Percentiles rank a stretch among this genome's conserved stretches.
These are phyloP conservation scores for Colletotrichum lupini DNA, from an alignment of 2,329 filamentous ascomycete species.

Conservation along the genomic window DNA sequence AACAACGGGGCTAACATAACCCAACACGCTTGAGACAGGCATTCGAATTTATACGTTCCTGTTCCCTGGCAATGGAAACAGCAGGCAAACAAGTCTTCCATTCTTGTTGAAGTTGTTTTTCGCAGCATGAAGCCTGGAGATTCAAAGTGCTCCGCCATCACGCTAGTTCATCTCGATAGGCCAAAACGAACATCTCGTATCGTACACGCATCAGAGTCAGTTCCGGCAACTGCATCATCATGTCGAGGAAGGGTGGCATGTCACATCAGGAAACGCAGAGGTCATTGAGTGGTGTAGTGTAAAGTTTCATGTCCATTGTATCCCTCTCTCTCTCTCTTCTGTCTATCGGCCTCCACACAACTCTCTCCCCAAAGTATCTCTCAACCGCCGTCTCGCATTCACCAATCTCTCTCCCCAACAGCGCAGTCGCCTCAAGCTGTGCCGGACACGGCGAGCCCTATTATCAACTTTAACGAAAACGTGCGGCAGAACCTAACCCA, in stretches of 20 bases:
- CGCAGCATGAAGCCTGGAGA: not conserved
- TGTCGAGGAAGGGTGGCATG: not conserved
- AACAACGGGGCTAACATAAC: too few species aligned
- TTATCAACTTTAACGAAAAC: slow-evolving; percentile 37
- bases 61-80: too few species aligned
- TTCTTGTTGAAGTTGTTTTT: not conserved
- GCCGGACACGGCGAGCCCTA: slow-evolving; percentile 30
- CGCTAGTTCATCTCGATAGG: not conserved
- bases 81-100: too few species aligned
- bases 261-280: not conserved
- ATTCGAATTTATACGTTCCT: too few species aligned
- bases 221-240: not conserved
- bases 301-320: slow-evolving; percentile 36
- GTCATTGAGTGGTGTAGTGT: slow-evolving; percentile 11
- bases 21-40: too few species aligned
- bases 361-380: slow-evolving; percentile 21
- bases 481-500: slow-evolving; percentile 45
- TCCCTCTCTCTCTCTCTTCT: slow-evolving; percentile 21
- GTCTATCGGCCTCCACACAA: slow-evolving; percentile 35
- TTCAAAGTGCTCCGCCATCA: not conserved
- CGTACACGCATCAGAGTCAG: not conserved
- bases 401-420: slow-evolving; percentile 14
- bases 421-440: slow-evolving; percentile 31
- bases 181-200: not conserved
- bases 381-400: not conserved